These are phyloP conservation scores for Melanogaster broomeanus DNA, from an alignment of 768 basidiomycete species.

Conservation along the genomic window DNA sequence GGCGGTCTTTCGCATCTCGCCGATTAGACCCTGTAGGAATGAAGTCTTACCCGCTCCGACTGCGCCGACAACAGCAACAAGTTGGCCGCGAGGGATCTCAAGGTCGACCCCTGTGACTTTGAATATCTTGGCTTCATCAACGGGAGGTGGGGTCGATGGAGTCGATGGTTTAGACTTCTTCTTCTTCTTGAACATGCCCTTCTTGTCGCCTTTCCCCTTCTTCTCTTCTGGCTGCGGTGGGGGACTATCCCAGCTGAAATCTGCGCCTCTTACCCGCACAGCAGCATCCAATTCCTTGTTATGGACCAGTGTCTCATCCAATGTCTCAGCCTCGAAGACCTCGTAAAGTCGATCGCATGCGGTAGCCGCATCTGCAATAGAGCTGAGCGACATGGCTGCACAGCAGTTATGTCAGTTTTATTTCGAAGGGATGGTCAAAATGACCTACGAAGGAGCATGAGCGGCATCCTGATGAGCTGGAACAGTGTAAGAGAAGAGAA, in stretches of 20 bases:
- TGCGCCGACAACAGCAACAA: conserved; percentile 84
- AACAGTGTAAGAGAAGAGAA: conserved; percentile 88
- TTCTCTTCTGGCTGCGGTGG: conserved; percentile 48
- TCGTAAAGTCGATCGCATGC: conserved; percentile 75
- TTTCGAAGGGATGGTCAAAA: not conserved
- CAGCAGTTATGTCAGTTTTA: conserved; percentile 4
- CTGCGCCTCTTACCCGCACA: conserved; percentile 63
- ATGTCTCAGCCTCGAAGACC: conserved; percentile 83
- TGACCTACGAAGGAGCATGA: conserved; percentile 64
- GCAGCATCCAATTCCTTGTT: conserved; percentile 63
- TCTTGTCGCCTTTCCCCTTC: conserved; percentile 11
- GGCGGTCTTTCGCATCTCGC: conserved; percentile 76
- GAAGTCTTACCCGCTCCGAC: conserved; percentile 60
- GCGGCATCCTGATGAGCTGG: conserved; percentile 77
- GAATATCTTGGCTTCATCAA: conserved; percentile 50
- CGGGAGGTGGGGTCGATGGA: conserved; percentile 31
- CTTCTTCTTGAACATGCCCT: conserved; percentile 6
- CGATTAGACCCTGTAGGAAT: conserved; percentile 72
- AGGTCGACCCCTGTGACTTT: conserved; percentile 65
- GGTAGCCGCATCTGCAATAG: conserved; percentile 84
- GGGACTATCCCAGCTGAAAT: conserved; percentile 87
- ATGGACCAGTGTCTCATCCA: conserved; percentile 56
- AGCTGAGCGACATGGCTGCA: conserved; percentile 65
- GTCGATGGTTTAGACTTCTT: conserved; percentile 16
- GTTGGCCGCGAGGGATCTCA: conserved; percentile 69